Base-by-base conservation (phyloP, 192 early-diverging fungal species). In the Mortierella antarctica region DNA sequence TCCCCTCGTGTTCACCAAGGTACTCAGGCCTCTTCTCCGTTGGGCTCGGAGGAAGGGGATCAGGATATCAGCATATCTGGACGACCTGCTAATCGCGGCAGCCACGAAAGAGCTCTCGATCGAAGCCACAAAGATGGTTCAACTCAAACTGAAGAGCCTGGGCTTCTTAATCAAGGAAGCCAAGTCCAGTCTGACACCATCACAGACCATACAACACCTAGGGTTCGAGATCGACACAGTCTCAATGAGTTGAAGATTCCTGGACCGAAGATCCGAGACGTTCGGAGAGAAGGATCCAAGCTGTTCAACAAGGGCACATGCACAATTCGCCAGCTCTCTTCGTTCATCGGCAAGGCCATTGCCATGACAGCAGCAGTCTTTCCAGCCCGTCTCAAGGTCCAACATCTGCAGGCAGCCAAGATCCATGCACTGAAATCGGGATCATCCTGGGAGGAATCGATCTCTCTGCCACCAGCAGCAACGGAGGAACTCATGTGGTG, bases 1-100 rank as follows among this genome's bases (percentile, higher is more conserved):
- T 8, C 73, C 77, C 0, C 69, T 83, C 1, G 62, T 86, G 11
- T 81, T 83, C 57, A 86, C 70, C 3, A 82, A 82, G 58, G 47
- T 77, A 1, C 59, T 73, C 40, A 66, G 48, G 13, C 82, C 74
- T 11, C 18, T 78, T 12, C 53, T 74, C 3, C 44, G 67, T 10
- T 74, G 67, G 80, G 80, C 73, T 3, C 42, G 69, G 0, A 15
- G 45, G 5, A 57, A 51, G 5, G 81, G 81, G 0, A 83, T 67
- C 42, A 21, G 72, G 13, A 67, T 75, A 7, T 59, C 65, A 0
- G 73, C 73, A 0, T 83, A 83, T 23, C 53, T 83, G 31, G 81
- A 83, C 65, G 73, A 83, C 42, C 63, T 83, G 0, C 8, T 74
- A 1, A 66, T 82, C 6, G 20, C 31, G 2, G 65, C 71, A 4